Evolutionary conservation across 2,329 filamentous ascomycete genomes (phyloP).

Genomic region (Colletotrichum coccodes): DNA sequence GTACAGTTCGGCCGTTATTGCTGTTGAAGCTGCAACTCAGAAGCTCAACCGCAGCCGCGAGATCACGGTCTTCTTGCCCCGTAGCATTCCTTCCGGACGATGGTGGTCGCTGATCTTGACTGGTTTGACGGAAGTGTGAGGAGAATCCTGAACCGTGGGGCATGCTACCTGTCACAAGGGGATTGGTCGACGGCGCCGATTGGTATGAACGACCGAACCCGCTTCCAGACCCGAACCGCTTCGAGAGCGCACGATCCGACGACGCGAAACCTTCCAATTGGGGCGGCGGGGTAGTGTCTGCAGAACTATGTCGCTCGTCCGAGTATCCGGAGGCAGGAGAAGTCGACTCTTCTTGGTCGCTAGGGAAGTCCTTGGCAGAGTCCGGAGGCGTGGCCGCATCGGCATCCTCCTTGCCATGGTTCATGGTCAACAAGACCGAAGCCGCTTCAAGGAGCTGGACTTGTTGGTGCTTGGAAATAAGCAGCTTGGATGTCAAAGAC

Average conservation of each 20-base stretch:
- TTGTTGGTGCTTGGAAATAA: conserved; percentile 99
- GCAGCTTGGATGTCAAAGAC: conserved; percentile 95
- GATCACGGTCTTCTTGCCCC: conserved; percentile 85
- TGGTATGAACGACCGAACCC: conserved; percentile 84
- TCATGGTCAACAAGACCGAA: conserved; percentile 96
- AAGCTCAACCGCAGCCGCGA: conserved; percentile 90
- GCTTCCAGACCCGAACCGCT: conserved; percentile 68
- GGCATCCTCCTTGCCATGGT: conserved; percentile 53
- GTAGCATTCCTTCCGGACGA: conserved; percentile 82
- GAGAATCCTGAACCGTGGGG: conserved; percentile 59
- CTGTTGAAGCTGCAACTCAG: conserved; percentile 93
- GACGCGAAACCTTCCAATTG: conserved; percentile 71
- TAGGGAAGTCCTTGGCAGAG: conserved; percentile 74
- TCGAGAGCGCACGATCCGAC: conserved; percentile 59
- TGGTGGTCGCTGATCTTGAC: conserved; percentile 75
- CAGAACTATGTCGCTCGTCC: conserved; percentile 82
- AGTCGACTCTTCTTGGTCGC: conserved; percentile 76
- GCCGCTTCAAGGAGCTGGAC: conserved; percentile 97
- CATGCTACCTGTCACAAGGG: conserved; percentile 59
- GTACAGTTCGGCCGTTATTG: conserved; percentile 68
- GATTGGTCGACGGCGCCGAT: conserved; percentile 69
- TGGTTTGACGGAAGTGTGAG: conserved; percentile 76
- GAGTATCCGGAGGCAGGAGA: conserved; percentile 88
- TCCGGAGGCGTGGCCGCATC: conserved; percentile 71
- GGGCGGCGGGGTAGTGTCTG: conserved; percentile 92